Base-by-base conservation (phyloP, 2,329 filamentous ascomycete species). In the Phymatotrichopsis omnivora region DNA sequence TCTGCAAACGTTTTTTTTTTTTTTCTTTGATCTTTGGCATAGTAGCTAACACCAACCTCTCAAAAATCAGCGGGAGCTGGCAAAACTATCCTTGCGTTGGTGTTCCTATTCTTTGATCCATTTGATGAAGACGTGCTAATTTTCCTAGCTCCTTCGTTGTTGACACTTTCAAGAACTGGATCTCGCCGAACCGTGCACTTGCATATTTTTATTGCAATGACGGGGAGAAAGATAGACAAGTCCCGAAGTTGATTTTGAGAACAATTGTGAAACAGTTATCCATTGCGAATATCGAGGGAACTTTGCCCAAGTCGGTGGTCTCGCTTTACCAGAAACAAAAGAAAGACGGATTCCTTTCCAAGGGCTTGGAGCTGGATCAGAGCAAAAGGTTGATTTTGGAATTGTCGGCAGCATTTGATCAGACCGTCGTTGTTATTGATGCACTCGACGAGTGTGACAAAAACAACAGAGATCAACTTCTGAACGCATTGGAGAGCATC, bases 11-110 rank as follows among this genome's bases (percentile, higher is more conserved):
- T 25, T 8, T 37, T 3, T 7, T 7, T 7, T 22, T 12, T 25
- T 14, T 36, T 24, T 60, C n/a, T n/a, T n/a, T n/a, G n/a, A n/a
- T n/a, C n/a, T n/a, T n/a, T n/a, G n/a, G n/a, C n/a, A n/a, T n/a
- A n/a, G n/a, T n/a, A n/a, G n/a, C n/a, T n/a, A n/a, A n/a, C n/a
- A n/a, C n/a, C n/a, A n/a, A n/a, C n/a, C n/a, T n/a, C n/a, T n/a
- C n/a, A n/a, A n/a, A n/a, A n/a, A n/a, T n/a, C n/a, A 56, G n/a
- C 56, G 34, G 14, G 56, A 30, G 10, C 56, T 54, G 33, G 66
- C 25, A 22, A 59, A 55, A 36, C 55, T 45, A 7, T 63, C 51
- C 23, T 64, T 45, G 44, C 61, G 60, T 46, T 63, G 63, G 42
- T 52, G 33, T 17, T n/a, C n/a, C n/a, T n/a, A n/a, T n/a, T n/a